Evolutionary conservation across 371 early-diverging fungal species (phyloP).

Genomic region (Umbelopsis sp.): DNA sequence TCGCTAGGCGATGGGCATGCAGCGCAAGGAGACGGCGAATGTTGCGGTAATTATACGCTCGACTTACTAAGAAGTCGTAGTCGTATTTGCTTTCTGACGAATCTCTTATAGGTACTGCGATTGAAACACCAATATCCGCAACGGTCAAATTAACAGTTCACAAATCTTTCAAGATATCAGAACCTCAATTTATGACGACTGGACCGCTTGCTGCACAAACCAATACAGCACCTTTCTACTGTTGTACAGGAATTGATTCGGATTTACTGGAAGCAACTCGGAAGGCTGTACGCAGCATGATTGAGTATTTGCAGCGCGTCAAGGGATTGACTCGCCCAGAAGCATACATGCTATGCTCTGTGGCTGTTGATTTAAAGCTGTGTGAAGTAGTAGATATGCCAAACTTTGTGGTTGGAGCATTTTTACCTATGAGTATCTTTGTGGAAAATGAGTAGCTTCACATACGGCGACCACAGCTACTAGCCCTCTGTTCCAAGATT

Average conservation of each 20-base stretch:
- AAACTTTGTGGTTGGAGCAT: slow-evolving; percentile 7
- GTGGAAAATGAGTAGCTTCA: not conserved
- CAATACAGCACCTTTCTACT: slow-evolving; percentile 6
- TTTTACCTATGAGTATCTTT: slow-evolving; percentile 4
- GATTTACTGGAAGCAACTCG: slow-evolving; percentile 4
- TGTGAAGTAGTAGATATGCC: slow-evolving; percentile 15
- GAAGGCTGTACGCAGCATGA: not conserved
- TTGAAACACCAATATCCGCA: slow-evolving; percentile 1
- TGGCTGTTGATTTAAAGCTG: not conserved
- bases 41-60: not conserved
- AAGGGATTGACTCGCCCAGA: not conserved
- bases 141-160: not conserved
- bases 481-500: too few species aligned
- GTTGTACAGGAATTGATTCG: slow-evolving; percentile 1
- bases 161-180: not conserved
- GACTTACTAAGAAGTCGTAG: not conserved
- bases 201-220: slow-evolving; percentile 1
- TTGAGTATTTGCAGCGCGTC: not conserved
- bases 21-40: slow-evolving; percentile 14
- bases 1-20: slow-evolving; percentile 13
- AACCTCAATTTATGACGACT: slow-evolving; percentile 3
- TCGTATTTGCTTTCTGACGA: not conserved
- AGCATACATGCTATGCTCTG: slow-evolving; percentile 13
- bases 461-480: not conserved
- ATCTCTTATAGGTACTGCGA: not conserved